Evolutionary conservation across 139 green algal genomes (phyloP), one percentile per base, ranked within the genome.

Genomic region (Ettlia oleoabundans): DNA sequence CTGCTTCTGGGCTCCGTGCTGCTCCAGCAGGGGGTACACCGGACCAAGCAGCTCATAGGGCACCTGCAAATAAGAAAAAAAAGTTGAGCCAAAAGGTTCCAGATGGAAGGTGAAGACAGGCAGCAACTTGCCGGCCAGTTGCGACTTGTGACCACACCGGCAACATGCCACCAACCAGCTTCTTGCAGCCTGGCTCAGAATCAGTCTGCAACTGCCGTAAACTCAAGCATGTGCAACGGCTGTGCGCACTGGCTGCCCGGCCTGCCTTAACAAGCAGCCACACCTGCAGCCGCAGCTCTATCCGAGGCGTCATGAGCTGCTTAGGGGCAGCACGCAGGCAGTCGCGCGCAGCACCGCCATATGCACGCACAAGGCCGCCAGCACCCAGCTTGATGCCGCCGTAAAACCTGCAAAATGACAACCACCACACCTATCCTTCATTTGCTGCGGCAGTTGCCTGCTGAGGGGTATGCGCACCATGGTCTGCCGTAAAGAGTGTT

Each of bases 361-460:
- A 97, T 0, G 95, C 94, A 10, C 95, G 86, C 55, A 91, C 91
- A 7, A 98, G 86, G 2, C 95, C 95, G 4, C 95, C 95, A 1
- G 92, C 86, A 1, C 95, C 95, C 8, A 98, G 88, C 86, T 98
- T 97, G 26, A 90, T 91, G 4, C 95, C 95, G 1, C 95, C 95
- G 85, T 92, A 98, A 82, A 92, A 92, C n/a, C 94, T 92, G 79
- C 65, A 71, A 78, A n/a, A n/a, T n/a, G n/a, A n/a, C n/a, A n/a
- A n/a, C n/a, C n/a, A n/a, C n/a, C n/a, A n/a, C n/a, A n/a, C n/a
- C n/a, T n/a, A n/a, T n/a, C n/a, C n/a, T n/a, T n/a, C n/a, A n/a
- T n/a, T n/a, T n/a, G n/a, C n/a, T n/a, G n/a, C n/a, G n/a, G n/a
- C n/a, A n/a, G n/a, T n/a, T n/a, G n/a, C n/a, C n/a, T n/a, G n/a